Evolutionary conservation across 139 green algal species (phyloP), one percentile per base, ranked within the genome.

Genomic region (Coelastrella sp.): DNA sequence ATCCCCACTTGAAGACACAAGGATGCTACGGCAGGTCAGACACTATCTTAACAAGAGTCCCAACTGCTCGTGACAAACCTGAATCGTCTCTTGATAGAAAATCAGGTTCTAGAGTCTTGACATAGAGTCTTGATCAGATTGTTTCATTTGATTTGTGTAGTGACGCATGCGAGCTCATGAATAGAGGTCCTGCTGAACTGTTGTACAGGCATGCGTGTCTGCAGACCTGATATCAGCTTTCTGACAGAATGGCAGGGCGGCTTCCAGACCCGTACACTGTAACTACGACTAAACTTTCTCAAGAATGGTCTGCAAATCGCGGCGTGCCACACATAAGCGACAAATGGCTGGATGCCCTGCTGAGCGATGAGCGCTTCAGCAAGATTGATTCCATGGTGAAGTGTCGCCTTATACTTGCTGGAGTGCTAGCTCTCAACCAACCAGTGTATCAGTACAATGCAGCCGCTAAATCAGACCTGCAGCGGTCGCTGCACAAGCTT

Each of bases 231-330:
- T 49, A 49, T 3, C 3, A 49, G 35, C 35, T 5, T 49, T 49
- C 35, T 49, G 35, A 49, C 17, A 85, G 6, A 5, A 85, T 85
- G 79, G 79, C 79, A 72, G 56, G 20, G 6, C 60, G 58, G 17
- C 20, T 72, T 27, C 66, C 84, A 17, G 85, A 89, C 12, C 63
- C 72, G 4, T 75, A n/a, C 56, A 49, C 20, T 19, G 70, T 89
- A 61, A 60, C 63, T 15, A 59, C 17, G 6, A 73, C 87, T 6
- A 85, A 78, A 49, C 78, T 91, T 10, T 60, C 61, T 7, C 61
- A 91, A 24, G 87, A 91, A 19, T 91, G 87, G 87, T 66, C 22
- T 63, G 78, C 87, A 6, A 79, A 91, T 22, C 78, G 87, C 20
- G 61, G 59, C 6, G 72, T 90, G 14, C 20, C 73, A 4, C 79